phyloP scores from a whole-genome alignment of 1,139 yeast species.

The Wickerhamiella infanticola region DNA sequence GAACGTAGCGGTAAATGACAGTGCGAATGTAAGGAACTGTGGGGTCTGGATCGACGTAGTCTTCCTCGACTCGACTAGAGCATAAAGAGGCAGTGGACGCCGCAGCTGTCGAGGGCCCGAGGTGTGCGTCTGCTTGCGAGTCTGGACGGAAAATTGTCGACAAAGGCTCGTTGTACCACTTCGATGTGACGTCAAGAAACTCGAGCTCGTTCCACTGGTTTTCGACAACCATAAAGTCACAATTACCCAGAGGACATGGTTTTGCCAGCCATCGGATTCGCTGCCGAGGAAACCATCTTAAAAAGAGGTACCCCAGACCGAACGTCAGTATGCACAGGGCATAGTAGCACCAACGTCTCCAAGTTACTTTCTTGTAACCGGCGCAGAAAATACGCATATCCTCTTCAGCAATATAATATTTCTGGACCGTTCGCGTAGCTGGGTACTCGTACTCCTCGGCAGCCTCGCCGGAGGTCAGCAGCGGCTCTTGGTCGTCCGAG shows the following conservation, averaged over 20 bases:
- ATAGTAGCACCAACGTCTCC: slow-evolving; percentile 36
- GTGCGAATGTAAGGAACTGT: slow-evolving; percentile 52
- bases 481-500: slow-evolving; percentile 11
- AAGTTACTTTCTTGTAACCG: slow-evolving; percentile 49
- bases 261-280: slow-evolving; percentile 54
- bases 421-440: slow-evolving; percentile 36
- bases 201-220: slow-evolving; percentile 82
- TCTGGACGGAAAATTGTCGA: slow-evolving; percentile 42
- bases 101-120: background rate
- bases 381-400: slow-evolving; percentile 90
- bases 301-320: slow-evolving; percentile 56
- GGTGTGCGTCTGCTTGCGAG: slow-evolving; percentile 12
- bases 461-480: slow-evolving; percentile 1
- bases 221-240: slow-evolving; percentile 90
- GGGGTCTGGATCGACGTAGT: slow-evolving; percentile 36
- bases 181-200: slow-evolving; percentile 39
- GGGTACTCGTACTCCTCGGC: slow-evolving; percentile 10
- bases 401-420: slow-evolving; percentile 88
- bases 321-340: slow-evolving; percentile 40
- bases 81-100: background rate
- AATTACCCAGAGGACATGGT: slow-evolving; percentile 52
- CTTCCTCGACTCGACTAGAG: slow-evolving; percentile 12
- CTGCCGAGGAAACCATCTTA: slow-evolving; percentile 77
- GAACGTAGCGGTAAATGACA: slow-evolving; percentile 70
- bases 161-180: slow-evolving; percentile 52